These are phyloP conservation scores for Neoboletus brunneissimus DNA, from an alignment of 768 basidiomycete species.

Conservation along the genomic window DNA sequence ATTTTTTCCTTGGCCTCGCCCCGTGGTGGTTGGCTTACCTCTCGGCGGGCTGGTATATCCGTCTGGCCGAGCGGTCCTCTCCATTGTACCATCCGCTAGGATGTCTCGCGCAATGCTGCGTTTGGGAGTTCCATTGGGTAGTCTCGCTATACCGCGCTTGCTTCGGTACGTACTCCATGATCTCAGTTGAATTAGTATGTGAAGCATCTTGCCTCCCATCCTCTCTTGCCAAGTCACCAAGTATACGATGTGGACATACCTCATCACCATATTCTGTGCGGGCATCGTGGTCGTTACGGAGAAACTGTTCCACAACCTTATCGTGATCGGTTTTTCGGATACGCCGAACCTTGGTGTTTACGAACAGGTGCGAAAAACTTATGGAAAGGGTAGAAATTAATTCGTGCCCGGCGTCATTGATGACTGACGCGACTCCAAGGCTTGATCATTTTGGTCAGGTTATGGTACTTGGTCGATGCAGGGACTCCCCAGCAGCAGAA, in stretches of 20 bases:
- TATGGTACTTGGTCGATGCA: constrained; percentile 19
- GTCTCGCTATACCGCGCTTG: constrained; percentile 17
- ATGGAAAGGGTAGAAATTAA: constrained; percentile 13
- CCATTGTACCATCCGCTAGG: constrained; percentile 24
- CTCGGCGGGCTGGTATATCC: constrained; percentile 22
- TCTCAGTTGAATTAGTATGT: neutral
- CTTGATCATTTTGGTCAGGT: constrained; percentile 10
- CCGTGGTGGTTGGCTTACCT: constrained; percentile 22
- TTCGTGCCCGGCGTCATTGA: neutral
- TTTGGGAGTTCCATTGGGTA: constrained; percentile 27
- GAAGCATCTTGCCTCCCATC: neutral
- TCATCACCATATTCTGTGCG: constrained; percentile 21
- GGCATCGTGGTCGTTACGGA: constrained; percentile 13
- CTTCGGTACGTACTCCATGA: constrained; percentile 12
- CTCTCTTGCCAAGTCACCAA: constrained; percentile 6
- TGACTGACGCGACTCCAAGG: constrained; percentile 5
- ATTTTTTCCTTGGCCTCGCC: constrained; percentile 22
- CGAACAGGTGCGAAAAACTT: constrained; percentile 6
- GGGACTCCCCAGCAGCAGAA: neutral
- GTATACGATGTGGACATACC: constrained; percentile 15
- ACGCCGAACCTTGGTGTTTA: constrained; percentile 19
- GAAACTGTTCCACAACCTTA: constrained; percentile 21
- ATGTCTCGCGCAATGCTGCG: constrained; percentile 23
- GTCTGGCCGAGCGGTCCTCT: constrained; percentile 19
- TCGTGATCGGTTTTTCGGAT: constrained; percentile 7